Evolutionary conservation across 495 filamentous ascomycete species (phyloP), one percentile per base, ranked within the genome.

Genomic region (Haplographium delicatum): DNA sequence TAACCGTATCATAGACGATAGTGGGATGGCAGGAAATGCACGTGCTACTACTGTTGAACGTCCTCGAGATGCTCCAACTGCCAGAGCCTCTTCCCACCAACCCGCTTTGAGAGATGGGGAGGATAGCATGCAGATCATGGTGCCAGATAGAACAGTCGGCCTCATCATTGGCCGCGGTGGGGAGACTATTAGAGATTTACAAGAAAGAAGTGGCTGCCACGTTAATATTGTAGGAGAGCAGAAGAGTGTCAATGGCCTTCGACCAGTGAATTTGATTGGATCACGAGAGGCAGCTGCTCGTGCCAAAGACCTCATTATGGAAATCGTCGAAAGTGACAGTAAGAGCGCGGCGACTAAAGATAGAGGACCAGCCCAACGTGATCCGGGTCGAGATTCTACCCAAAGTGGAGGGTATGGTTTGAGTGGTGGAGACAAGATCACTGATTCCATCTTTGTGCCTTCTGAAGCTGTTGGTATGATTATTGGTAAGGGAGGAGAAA

Each of bases 391-490:
- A 22, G 64, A 68, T 25, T 54, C 63, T 58, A 68, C 67, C 5
- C 61, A 65, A 16, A 69, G 67, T 35, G 69, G 66, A 40, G 72
- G 68, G 0, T 34, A 35, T 46, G 68, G 65, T 15, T 68, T 62
- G 18, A 62, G 49, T 42, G 70, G 67, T 43, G 73, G 68, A 0
- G 65, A 85, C 50, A 86, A 84, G 66, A 70, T 87, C 55, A 89
- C 83, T 54, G 88, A 91, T 59, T 82, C 76, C 13, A 89, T 93
- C 51, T 80, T 73, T 26, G 88, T 93, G 0, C 88, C 88, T 2
- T 88, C 85, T 13, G 88, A 93, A 59, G 84, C 88, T 7, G 88
- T 93, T 18, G 88, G 88, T 44, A 93, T 93, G 88, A 91, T 91
- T 50, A 91, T 91, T 48, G 87, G 87, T 54, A 89, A 89, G 69